Base-by-base conservation (phyloP, 192 early-diverging fungal species). In the Mortierella hygrophila region DNA sequence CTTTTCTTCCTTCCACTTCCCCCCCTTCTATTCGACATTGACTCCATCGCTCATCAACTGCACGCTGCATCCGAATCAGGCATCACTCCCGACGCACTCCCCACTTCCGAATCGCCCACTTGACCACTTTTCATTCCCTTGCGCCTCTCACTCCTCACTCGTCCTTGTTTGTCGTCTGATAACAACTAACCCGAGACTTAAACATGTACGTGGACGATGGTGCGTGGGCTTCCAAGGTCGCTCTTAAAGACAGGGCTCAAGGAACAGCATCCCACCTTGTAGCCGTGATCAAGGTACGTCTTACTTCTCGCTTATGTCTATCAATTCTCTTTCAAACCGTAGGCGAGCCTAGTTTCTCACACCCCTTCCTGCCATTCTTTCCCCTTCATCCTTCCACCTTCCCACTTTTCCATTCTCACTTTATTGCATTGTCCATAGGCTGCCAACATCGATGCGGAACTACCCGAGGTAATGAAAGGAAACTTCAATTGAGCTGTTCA, bases 201-300 rank as follows among this genome's bases (percentile, higher is more conserved):
- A 26, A 37, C 0, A 86, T 86, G 84, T 81, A 74, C 72, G 76
- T 86, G 29, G 84, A 86, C 69, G 84, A 86, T 40, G 84, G 84
- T 46, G 44, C 78, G 29, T 86, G 84, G 84, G 79, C 84, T 6
- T 86, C 84, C 21, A 76, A 72, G 41, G 72, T 81, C 16, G 69
- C 57, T 42, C 42, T 86, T 15, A 86, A 78, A 76, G 84, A 86
- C 68, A 86, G 81, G 79, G 75, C 79, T 32, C 84, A 86, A 41
- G 70, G 23, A 4, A 81, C 84, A 23, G 84, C 65, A 7, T 40
- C 32, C 11, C 79, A 86, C 68, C 73, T 86, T 54, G 42, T 80
- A 38, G 75, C 78, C 41, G 54, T 81, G 38, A 76, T 86, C 79
- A 86, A 86, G 79, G 84, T 78, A 40, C 44, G 68, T 69, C 32